Percentiles rank a stretch among this genome's conserved stretches.
These are phyloP conservation scores for Tetrapisispora phaffii DNA, from an alignment of 805 yeast genomes.

Conservation along the genomic window DNA sequence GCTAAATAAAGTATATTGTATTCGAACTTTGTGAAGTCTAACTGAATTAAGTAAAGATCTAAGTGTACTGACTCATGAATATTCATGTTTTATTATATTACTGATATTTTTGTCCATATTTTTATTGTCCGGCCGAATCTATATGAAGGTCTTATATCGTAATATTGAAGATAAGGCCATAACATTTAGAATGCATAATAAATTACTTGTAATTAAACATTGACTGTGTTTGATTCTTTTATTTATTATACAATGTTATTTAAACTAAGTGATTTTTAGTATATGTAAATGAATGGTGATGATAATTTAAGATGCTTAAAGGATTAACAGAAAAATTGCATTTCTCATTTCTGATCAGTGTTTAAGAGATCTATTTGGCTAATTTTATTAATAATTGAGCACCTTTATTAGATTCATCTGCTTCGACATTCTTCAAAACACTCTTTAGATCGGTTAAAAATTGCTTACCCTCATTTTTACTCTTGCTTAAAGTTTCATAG, in stretches of 20 bases:
- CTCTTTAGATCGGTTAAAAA: constrained; percentile 48
- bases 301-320: background rate
- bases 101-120: too few species aligned
- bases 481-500: constrained; percentile 50
- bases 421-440: constrained; percentile 35
- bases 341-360: background rate
- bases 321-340: background rate
- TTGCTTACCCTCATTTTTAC: constrained; percentile 35
- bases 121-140: too few species aligned
- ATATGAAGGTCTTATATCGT: too few species aligned
- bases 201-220: too few species aligned
- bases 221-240: background rate
- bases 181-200: background rate
- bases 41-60: too few species aligned
- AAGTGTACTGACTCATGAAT: too few species aligned
- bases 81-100: too few species aligned
- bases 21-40: too few species aligned
- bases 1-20: too few species aligned
- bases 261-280: background rate
- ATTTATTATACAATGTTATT: background rate
- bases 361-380: constrained; percentile 9
- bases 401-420: constrained; percentile 45
- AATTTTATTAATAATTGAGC: constrained; percentile 42
- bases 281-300: background rate
- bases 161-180: too few species aligned